Base-by-base conservation (phyloP, 176 grass and related monocot genomes). In the Metroxylon sagu region DNA sequence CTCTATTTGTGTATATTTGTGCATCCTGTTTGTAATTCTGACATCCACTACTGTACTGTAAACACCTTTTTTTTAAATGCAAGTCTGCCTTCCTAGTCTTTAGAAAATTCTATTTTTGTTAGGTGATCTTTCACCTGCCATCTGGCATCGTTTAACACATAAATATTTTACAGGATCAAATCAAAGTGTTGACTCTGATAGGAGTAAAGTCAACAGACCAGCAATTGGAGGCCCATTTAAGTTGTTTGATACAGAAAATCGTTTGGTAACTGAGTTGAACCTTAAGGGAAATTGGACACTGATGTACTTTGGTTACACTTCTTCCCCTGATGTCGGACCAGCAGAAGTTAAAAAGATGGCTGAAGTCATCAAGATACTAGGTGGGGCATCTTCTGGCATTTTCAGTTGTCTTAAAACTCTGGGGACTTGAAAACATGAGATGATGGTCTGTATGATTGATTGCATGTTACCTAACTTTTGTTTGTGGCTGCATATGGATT, bases 251-350 rank as follows among this genome's bases (percentile, higher is more conserved):
- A 85, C 67, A 57, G 84, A 91, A 66, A 82, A 74, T 16, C 85
- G 71, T 66, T 68, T 75, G 60, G 78, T 98, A 14, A 83, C 81
- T 75, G 87, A 98, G 73, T 76, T 83, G 43, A 85, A 74, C 77
- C 79, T 98, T 67, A 59, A 8, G 31, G 87, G 93, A 26, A 85
- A 80, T 73, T 98, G 93, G 93, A 75, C 67, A 48, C 65, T 92
- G 27, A 83, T 98, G 81, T 98, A 98, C 50, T 98, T 98, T 76
- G 81, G 93, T 16, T 89, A 98, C 54, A 98, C 93, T 74, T 98
- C 87, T 31, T 85, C 78, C 62, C 84, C 87, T 53, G 93, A 98
- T 78, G 69, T 80, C 52, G 76, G 76, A 60, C 93, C 93, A 59
- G 29, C 57, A 63, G 81, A 92, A 89, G 78, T 92, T 31, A 73